Percentiles rank a stretch among this genome's conserved stretches.
phyloP scores from a whole-genome alignment of 805 yeast genomes.

The Metschnikowia aberdeeniae region DNA sequence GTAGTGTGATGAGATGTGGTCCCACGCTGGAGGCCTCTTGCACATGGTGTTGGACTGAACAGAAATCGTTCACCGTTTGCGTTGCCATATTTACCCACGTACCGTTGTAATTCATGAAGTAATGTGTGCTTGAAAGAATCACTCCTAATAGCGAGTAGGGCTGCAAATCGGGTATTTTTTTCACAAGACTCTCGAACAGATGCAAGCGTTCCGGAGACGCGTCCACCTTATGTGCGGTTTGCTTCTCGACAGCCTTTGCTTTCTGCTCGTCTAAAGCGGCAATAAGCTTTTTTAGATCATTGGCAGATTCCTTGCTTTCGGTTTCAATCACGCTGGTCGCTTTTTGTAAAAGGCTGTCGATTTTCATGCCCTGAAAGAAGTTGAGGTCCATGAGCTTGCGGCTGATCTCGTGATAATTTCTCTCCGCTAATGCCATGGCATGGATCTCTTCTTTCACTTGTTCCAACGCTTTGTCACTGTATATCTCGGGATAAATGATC shows the following conservation, averaged over 20 bases:
- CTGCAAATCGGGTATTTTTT: constrained; percentile 11
- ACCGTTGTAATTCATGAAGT: constrained; percentile 13
- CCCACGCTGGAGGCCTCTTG: constrained; percentile 6
- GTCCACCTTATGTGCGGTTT: constrained; percentile 17
- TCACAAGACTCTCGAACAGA: constrained; percentile 9
- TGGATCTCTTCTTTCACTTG: constrained; percentile 20
- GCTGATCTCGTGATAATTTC: constrained; percentile 19
- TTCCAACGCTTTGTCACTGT: constrained; percentile 21
- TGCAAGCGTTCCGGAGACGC: constrained; percentile 10
- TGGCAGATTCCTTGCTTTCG: constrained; percentile 18
- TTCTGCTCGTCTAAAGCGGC: constrained; percentile 19
- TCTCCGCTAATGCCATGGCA: constrained; percentile 13
- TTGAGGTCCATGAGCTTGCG: constrained; percentile 28
- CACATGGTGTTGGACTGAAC: constrained; percentile 7
- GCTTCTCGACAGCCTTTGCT: constrained; percentile 19
- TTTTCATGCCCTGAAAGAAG: constrained; percentile 39
- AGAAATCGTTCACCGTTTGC: constrained; percentile 12
- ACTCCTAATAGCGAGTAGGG: constrained; percentile 29
- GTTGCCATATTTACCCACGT: constrained; percentile 16
- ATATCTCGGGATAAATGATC: constrained; percentile 33
- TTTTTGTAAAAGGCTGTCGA: constrained; percentile 24
- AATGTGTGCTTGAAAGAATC: constrained; percentile 28
- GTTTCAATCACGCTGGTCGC: constrained; percentile 19
- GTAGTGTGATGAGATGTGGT: constrained; percentile 14
- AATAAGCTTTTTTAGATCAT: constrained; percentile 19